Evolutionary conservation across 2,329 filamentous ascomycete species (phyloP), one percentile per base, ranked within the genome.

Genomic region (Apiospora koreana): DNA sequence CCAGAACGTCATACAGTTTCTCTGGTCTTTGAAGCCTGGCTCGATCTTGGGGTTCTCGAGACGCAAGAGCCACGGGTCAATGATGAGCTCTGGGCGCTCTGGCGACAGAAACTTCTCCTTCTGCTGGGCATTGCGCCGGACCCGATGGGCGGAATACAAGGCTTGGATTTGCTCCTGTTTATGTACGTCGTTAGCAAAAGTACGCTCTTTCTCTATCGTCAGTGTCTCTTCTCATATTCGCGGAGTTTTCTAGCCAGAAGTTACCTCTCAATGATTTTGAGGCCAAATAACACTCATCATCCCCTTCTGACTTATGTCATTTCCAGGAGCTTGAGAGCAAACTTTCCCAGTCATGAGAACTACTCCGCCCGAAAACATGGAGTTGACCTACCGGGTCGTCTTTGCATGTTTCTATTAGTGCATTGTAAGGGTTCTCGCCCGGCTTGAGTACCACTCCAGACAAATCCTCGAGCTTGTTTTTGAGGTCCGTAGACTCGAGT

Each of bases 1-100:
- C 94, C 94, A 98, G 77, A 98, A 91, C 0, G 94, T 93, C 14
- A 98, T 85, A 78, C 95, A 97, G 77, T 97, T 87, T 50, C 95
- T 86, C 54, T 89, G 88, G 78, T 98, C 95, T 68, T 85, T 80
- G 78, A 92, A 97, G 0, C 88, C 89, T 0, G 90, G 91, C 73
- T 93, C 87, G 45, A 91, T 82, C 0, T 86, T 81, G 1, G 87
- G 87, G 58, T 91, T 86, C 74, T 92, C 87, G 42, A 97, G 83
- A 69, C 91, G 91, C 67, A 91, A 83, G 0, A 98, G 86, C 69
- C 94, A 91, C 1, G 91, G 89, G 77, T 98, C 95, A 68, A 95
- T 86, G 66, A 89, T 88, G 76, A 97, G 88, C 70, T 92, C 92
- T 1, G 85, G 78, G 75, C 95, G 97, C 42, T 88, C 86, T 0